phyloP scores from a whole-genome alignment of 345 rosid species.

The Gossypium stocksii region DNA sequence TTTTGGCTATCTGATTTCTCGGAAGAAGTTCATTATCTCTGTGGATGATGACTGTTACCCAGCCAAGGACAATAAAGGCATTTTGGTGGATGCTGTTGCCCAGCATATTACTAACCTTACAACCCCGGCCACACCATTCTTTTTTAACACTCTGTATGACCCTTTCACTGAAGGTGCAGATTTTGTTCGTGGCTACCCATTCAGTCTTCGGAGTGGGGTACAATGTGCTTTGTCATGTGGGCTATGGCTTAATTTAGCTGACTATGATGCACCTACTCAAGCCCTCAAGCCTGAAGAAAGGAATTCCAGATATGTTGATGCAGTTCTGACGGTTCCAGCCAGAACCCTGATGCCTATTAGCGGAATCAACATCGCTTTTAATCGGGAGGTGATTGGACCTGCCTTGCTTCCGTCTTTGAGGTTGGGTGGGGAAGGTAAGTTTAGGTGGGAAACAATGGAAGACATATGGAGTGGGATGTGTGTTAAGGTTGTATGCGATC shows the following conservation, averaged over 20 bases:
- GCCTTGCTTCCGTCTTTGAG: constrained; percentile 76
- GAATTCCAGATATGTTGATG: constrained; percentile 73
- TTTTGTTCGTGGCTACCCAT: constrained; percentile 97
- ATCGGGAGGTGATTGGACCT: constrained; percentile 77
- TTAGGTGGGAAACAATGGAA: constrained; percentile 95
- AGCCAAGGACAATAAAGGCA: constrained; percentile 63
- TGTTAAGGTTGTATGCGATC: constrained; percentile 71
- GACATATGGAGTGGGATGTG: constrained; percentile 98
- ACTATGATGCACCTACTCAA: constrained; percentile 93
- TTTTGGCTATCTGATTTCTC: constrained; percentile 80
- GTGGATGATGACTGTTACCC: constrained; percentile 87
- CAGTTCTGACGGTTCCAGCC: constrained; percentile 75
- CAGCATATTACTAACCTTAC: constrained; percentile 71
- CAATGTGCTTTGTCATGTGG: constrained; percentile 85
- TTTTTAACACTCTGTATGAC: constrained; percentile 90
- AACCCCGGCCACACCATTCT: constrained; percentile 86
- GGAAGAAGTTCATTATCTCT: constrained; percentile 74
- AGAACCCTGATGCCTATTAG: constrained; percentile 67
- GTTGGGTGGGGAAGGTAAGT: constrained; percentile 76
- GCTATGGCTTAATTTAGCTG: constrained; percentile 90
- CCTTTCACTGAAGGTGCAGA: constrained; percentile 80
- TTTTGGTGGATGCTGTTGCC: constrained; percentile 64
- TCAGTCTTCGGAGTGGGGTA: constrained; percentile 82
- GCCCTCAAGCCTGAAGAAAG: constrained; percentile 75
- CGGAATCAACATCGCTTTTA: constrained; percentile 83